phyloP scores from a whole-genome alignment of 441 rosid genomes.

The Pelargonium myrrhifolium region DNA sequence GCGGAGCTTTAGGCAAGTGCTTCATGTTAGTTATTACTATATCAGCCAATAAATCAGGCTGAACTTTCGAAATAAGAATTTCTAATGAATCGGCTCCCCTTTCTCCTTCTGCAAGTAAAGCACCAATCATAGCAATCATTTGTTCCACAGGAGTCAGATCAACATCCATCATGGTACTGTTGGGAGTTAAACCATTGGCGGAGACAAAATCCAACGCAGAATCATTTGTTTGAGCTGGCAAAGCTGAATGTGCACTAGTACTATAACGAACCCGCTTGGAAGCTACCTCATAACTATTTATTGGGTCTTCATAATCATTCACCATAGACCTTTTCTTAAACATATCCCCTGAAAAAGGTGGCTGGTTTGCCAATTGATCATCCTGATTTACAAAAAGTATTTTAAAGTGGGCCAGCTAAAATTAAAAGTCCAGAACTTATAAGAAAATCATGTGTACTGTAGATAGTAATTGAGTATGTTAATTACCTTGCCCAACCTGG shows the following conservation, averaged over 20 bases:
- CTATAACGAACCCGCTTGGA: slow-evolving; percentile 59
- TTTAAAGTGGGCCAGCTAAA: slow-evolving; percentile 17
- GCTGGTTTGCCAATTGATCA: slow-evolving; percentile 61
- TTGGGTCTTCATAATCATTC: slow-evolving; percentile 55
- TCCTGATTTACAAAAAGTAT: slow-evolving; percentile 43
- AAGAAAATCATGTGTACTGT: slow-evolving; percentile 4
- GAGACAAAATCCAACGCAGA: slow-evolving; percentile 41
- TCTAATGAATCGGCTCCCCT: slow-evolving; percentile 97
- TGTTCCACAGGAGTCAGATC: slow-evolving; percentile 90
- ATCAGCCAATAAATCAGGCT: slow-evolving; percentile 98
- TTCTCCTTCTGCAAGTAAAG: slow-evolving; percentile 99
- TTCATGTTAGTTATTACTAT: slow-evolving; percentile 95
- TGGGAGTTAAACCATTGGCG: slow-evolving; percentile 53
- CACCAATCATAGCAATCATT: slow-evolving; percentile 99
- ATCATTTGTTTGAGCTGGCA: slow-evolving; percentile 42
- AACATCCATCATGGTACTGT: slow-evolving; percentile 44
- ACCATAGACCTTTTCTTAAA: slow-evolving; percentile 65
- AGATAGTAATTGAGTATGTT: slow-evolving; percentile 8
- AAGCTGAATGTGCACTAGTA: slow-evolving; percentile 32
- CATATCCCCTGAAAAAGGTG: slow-evolving; percentile 46
- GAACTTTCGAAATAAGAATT: slow-evolving; percentile 82
- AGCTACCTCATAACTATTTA: slow-evolving; percentile 50
- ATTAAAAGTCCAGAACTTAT: slow-evolving; percentile 18
- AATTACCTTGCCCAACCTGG: slow-evolving; percentile 64
- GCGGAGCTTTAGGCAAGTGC: slow-evolving; percentile 77